Conservation (phyloP, 1,139 yeast genomes). For the Sugiyamaella neomexicana region DNA sequence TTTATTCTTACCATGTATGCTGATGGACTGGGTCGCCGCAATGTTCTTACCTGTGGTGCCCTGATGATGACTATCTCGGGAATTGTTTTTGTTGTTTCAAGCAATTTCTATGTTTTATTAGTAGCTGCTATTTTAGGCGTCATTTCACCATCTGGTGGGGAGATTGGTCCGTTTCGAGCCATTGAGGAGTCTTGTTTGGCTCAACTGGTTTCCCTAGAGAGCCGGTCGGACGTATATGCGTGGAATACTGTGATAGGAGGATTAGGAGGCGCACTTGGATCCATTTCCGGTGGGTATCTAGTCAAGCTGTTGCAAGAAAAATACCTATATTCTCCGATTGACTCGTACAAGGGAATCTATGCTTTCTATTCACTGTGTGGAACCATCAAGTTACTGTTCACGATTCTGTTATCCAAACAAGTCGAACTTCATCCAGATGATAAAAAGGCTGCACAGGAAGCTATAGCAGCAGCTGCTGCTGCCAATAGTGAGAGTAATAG, state of each 20-base stretch:
- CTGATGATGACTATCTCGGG: slow-evolving; percentile 68
- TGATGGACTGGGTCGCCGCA: slow-evolving; percentile 62
- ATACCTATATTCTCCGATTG: slow-evolving; percentile 40
- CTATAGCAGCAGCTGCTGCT: not conserved
- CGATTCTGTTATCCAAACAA: slow-evolving; percentile 54
- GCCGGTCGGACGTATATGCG: slow-evolving; percentile 70
- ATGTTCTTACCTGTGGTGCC: slow-evolving; percentile 61
- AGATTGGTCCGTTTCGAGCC: slow-evolving; percentile 82
- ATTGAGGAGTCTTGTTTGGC: slow-evolving; percentile 80
- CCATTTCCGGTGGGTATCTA: slow-evolving; percentile 58
- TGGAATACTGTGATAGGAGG: slow-evolving; percentile 61
- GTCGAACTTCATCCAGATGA: slow-evolving; percentile 47
- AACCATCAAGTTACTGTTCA: slow-evolving; percentile 51
- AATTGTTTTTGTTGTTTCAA: slow-evolving; percentile 51
- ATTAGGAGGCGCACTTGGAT: slow-evolving; percentile 69
- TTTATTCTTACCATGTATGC: slow-evolving; percentile 73
- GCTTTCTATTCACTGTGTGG: slow-evolving; percentile 57
- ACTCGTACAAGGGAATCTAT: slow-evolving; percentile 59
- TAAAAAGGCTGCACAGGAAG: slow-evolving; percentile 16
- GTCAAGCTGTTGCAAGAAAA: slow-evolving; percentile 47
- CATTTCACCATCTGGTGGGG: slow-evolving; percentile 81
- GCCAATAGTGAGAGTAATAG: not conserved
- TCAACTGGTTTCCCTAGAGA: slow-evolving; percentile 62
- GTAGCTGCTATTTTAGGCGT: slow-evolving; percentile 61
- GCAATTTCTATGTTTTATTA: slow-evolving; percentile 53